Conservation (phyloP, 2,329 filamentous ascomycete genomes). For the Penicillium sp. region DNA sequence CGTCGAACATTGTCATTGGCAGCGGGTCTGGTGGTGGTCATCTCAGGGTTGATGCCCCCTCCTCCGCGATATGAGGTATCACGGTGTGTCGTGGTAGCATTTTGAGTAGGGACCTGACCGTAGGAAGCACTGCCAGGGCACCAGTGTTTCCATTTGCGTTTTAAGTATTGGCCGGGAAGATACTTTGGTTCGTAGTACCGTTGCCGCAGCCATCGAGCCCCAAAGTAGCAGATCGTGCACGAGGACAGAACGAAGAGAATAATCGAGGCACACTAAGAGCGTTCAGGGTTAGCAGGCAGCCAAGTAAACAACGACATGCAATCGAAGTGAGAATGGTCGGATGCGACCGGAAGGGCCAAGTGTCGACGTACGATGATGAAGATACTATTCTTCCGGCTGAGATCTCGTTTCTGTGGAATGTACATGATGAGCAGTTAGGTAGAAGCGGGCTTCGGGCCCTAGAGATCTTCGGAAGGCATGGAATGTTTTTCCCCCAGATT, state of each 20-base stretch:
- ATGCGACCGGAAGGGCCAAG: conserved; percentile 5
- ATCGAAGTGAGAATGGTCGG: background rate
- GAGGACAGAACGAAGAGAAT: conserved; percentile 39
- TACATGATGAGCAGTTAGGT: conserved; percentile 24
- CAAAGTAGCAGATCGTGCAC: conserved; percentile 26
- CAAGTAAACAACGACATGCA: conserved; percentile 2
- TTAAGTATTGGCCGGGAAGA: conserved; percentile 56
- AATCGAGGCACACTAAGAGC: conserved; percentile 29
- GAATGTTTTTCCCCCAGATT: conserved; percentile 17
- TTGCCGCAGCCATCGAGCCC: conserved; percentile 48
- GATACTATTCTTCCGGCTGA: conserved; percentile 27
- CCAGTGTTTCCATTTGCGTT: conserved; percentile 58
- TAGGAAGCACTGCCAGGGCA: conserved; percentile 45
- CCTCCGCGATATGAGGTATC: conserved; percentile 34
- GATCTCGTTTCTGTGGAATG: conserved; percentile 26
- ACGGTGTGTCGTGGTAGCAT: conserved; percentile 19
- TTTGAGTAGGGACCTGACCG: conserved; percentile 40
- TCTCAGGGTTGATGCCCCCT: conserved; percentile 33
- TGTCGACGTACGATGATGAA: conserved; percentile 36
- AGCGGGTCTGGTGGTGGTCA: conserved; percentile 26
- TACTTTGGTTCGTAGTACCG: conserved; percentile 55
- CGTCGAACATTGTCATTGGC: conserved; percentile 65
- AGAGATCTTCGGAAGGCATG: conserved; percentile 23
- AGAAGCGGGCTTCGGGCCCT: conserved; percentile 18
- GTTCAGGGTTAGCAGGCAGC: conserved; percentile 10